Percentiles rank a stretch among this genome's conserved stretches.
These are phyloP conservation scores for Calocybe cyanea DNA, from an alignment of 768 basidiomycete genomes.

Conservation along the genomic window DNA sequence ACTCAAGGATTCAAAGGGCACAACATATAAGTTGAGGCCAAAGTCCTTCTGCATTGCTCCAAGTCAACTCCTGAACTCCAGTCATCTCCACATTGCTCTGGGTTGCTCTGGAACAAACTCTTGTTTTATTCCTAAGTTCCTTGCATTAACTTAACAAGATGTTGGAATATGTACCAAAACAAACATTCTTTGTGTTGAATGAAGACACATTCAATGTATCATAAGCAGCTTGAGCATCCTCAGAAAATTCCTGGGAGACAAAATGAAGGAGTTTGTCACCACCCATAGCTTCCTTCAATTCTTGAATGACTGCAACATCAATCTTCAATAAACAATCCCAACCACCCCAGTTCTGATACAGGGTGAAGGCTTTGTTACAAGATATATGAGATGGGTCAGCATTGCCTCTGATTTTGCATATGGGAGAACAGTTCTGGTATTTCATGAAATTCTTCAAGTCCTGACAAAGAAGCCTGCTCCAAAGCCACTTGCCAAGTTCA, in stretches of 20 bases:
- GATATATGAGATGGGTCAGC: conserved; percentile 31
- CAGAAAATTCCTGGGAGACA: conserved; percentile 22
- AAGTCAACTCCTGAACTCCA: no score
- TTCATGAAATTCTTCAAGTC: conserved; percentile 10
- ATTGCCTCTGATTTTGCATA: conserved; percentile 29
- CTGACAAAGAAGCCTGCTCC: conserved; percentile 23
- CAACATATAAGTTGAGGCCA: no score
- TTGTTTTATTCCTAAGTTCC: no score
- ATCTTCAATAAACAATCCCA: conserved; percentile 24
- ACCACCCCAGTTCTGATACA: conserved; percentile 22
- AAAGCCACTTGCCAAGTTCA: conserved; percentile 25
- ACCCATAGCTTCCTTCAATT: conserved; percentile 27
- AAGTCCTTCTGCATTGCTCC: no score
- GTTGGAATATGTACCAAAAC: no score
- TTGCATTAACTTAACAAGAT: no score
- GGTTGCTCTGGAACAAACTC: no score
- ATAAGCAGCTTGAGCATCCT: conserved; percentile 1
- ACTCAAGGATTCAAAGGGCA: no score
- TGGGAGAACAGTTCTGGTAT: conserved; percentile 20
- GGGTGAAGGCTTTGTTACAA: conserved; percentile 25
- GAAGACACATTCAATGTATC: no score
- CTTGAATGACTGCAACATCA: conserved; percentile 18
- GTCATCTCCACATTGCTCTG: no score
- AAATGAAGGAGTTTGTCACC: conserved; percentile 29
- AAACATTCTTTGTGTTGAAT: no score